Base-by-base conservation (phyloP, 441 rosid genomes). In the Oxalis stricta region DNA sequence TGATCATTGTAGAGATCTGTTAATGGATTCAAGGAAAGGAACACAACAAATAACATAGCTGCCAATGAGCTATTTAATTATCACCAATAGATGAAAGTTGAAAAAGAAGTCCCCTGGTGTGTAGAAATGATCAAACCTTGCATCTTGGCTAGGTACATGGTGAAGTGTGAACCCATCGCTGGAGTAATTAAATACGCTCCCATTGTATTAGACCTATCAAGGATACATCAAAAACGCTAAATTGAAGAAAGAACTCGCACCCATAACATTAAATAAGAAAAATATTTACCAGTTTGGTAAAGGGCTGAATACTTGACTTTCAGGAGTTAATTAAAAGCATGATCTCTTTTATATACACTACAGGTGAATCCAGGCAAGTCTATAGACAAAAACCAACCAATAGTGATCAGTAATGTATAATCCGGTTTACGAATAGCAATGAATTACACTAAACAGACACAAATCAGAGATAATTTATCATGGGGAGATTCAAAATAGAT, bases 301-400 rank as follows among this genome's bases (percentile, higher is more conserved):
- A 56, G 92, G 83, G 65, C 95, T 71, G 67, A 69, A 77, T 5
- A 89, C 95, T 64, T 89, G 95, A 70, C 95, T 81, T 62, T 87
- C 97, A 1, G 84, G 94, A 16, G 94, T 73, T 55, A 84, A 61
- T 28, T n/a, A n/a, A 87, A 65, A 41, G 94, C 94, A 70, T 84
- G 93, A 50, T 81, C 89, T 12, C 38, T 63, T 44, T 63, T 73
- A 65, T 77, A 81, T 38, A 78, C 83, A 53, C 97, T 87, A 56
- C 94, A 62, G 38, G 93, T 81, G 64, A 77, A 82, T 18, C 95
- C 97, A 0, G 97, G 95, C 67, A 89, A 68, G 65, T 89, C 95
- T 80, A 74, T 59, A n/a, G n/a, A n/a, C 47, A 51, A 64, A 33
- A 55, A 23, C 56, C 10, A 68, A 46, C 26, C 46, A 53, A 46